Conservation (phyloP, 306 rosid species). For the Citrullus colocynthis region DNA sequence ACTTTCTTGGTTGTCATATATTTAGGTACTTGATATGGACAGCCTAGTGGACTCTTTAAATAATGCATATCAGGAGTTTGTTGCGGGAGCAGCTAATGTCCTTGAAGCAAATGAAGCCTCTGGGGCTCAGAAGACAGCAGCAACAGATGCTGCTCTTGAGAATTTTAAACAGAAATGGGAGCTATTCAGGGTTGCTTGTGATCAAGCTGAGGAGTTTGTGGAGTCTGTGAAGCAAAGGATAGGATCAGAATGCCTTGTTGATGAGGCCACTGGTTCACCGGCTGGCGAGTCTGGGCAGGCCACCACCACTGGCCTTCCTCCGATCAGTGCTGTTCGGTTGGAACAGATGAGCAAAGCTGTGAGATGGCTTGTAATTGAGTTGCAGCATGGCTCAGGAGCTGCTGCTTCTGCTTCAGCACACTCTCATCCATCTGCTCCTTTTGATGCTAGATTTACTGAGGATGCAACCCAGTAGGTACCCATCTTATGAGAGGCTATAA, state of each 20-base stretch:
- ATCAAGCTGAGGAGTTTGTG: slow-evolving; percentile 73
- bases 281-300: slow-evolving; percentile 42
- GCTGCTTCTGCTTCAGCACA: slow-evolving; percentile 33
- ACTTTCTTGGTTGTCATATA: background rate
- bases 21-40: slow-evolving; percentile 35
- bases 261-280: slow-evolving; percentile 65
- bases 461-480: slow-evolving; percentile 57
- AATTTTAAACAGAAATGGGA: slow-evolving; percentile 77
- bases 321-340: slow-evolving; percentile 58
- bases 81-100: slow-evolving; percentile 53
- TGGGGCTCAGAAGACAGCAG: slow-evolving; percentile 32
- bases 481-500: background rate
- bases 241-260: slow-evolving; percentile 70
- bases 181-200: slow-evolving; percentile 62
- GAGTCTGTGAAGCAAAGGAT: slow-evolving; percentile 76
- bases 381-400: slow-evolving; percentile 60
- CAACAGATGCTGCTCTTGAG: slow-evolving; percentile 55
- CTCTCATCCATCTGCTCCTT: slow-evolving; percentile 52
- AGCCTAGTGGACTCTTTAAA: slow-evolving; percentile 46
- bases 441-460: slow-evolving; percentile 61
- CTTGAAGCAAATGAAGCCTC: slow-evolving; percentile 46
- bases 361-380: slow-evolving; percentile 62
- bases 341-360: slow-evolving; percentile 86
- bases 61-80: slow-evolving; percentile 57
- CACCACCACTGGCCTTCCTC: slow-evolving; percentile 45